Conservation (phyloP, 805 yeast species). For the Yamadazyma ubonensis region DNA sequence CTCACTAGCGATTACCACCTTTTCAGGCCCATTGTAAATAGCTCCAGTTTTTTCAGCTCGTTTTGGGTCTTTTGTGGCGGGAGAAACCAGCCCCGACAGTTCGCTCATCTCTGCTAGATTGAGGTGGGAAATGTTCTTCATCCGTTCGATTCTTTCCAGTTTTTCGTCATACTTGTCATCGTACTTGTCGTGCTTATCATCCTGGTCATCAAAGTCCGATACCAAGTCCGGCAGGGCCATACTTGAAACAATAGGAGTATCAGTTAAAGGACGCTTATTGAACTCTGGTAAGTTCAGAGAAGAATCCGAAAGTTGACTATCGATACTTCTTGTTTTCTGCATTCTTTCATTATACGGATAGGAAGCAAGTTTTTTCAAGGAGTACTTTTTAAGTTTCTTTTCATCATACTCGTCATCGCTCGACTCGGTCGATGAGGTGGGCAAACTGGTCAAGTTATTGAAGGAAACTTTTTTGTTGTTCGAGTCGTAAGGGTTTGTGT, state of each 20-base stretch:
- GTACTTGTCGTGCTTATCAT: conserved; percentile 10
- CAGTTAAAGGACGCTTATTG: conserved; percentile 70
- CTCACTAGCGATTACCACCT: conserved; percentile 10
- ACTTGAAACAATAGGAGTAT: conserved; percentile 65
- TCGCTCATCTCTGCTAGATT: conserved; percentile 34
- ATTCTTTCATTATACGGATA: conserved; percentile 18
- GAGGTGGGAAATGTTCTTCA: conserved; percentile 39
- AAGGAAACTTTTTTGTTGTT: conserved; percentile 13
- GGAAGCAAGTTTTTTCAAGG: conserved; percentile 17
- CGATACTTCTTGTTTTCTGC: conserved; percentile 16
- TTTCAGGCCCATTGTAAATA: not conserved
- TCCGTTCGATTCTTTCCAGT: conserved; percentile 17
- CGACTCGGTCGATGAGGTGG: conserved; percentile 13
- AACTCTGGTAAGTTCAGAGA: conserved; percentile 48
- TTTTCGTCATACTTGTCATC: conserved; percentile 18
- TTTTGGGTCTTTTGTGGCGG: not conserved
- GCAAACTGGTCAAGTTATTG: conserved; percentile 8
- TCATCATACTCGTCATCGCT: conserved; percentile 13
- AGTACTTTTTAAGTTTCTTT: not conserved
- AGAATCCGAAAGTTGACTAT: conserved; percentile 14
- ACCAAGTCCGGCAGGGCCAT: conserved; percentile 51
- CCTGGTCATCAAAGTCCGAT: conserved; percentile 25
- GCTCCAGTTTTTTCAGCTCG: not conserved
- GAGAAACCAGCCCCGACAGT: conserved; percentile 20
- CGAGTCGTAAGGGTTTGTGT: not conserved